Conservation (phyloP, 345 rosid genomes). For the Euphorbia lathyris region DNA sequence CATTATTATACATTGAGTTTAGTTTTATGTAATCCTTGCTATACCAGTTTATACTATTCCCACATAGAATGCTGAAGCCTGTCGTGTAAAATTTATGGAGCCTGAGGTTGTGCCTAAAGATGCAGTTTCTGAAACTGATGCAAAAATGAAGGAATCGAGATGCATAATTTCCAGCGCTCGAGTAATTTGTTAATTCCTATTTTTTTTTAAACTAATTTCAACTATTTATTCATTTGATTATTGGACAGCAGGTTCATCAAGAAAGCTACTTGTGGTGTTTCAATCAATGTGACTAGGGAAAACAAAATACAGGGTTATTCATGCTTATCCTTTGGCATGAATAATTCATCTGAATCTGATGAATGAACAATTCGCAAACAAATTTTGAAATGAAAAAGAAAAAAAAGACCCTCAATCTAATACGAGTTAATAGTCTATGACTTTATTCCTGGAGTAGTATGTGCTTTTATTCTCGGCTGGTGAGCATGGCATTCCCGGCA, state of each 20-base stretch:
- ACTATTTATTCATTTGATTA: not conserved
- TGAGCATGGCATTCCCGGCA: conserved; percentile 41
- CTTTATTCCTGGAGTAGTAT: not conserved
- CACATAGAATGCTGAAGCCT: not conserved
- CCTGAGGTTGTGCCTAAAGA: not conserved
- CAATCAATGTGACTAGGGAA: not conserved
- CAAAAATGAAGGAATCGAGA: not conserved
- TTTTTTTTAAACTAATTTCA: not conserved
- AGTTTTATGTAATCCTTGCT: not conserved
- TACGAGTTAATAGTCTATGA: conserved; percentile 5
- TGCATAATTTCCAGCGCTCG: not conserved
- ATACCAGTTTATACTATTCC: not conserved
- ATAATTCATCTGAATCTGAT: not conserved
- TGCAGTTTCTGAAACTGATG: not conserved
- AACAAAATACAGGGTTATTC: not conserved
- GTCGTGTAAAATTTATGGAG: not conserved
- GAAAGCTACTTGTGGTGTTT: not conserved
- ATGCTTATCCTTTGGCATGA: conserved; percentile 6
- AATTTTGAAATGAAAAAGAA: not conserved
- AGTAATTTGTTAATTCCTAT: not conserved
- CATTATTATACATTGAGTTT: not conserved
- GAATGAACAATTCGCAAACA: not conserved
- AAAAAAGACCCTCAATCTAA: not conserved
- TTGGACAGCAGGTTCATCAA: conserved; percentile 1
- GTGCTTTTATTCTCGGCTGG: conserved; percentile 22